phyloP scores from a whole-genome alignment of 192 early-diverging fungal species.

The Podila epicladia region DNA sequence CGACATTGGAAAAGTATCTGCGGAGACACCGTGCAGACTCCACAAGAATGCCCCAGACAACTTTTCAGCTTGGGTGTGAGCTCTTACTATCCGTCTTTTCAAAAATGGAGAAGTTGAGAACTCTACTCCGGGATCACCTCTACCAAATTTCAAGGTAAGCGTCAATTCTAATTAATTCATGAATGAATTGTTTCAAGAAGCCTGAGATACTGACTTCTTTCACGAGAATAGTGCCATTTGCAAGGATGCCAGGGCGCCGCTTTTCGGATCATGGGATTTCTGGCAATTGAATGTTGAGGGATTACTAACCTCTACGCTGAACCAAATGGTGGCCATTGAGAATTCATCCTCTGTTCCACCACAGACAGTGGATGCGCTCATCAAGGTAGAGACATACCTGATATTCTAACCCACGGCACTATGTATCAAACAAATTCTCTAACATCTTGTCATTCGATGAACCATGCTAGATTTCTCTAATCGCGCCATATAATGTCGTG shows the following conservation, averaged over 20 bases:
- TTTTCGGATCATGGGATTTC: conserved; percentile 38
- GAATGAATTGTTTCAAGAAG: neutral
- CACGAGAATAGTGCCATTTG: neutral
- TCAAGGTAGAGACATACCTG: conserved; percentile 13
- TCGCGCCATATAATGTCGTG: conserved; percentile 34
- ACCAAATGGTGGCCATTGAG: conserved; percentile 29
- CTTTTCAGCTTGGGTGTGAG: conserved; percentile 26
- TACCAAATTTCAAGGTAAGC: conserved; percentile 26
- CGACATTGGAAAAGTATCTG: conserved; percentile 17
- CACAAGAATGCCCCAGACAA: conserved; percentile 17
- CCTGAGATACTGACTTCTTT: neutral
- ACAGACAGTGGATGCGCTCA: conserved; percentile 19
- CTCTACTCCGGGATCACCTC: conserved; percentile 23
- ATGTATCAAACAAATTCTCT: too few species aligned
- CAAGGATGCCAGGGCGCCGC: conserved; percentile 16
- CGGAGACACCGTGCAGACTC: conserved; percentile 21
- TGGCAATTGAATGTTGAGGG: conserved; percentile 32
- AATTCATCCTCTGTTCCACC: neutral
- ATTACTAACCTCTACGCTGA: conserved; percentile 16
- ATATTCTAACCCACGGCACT: neutral
- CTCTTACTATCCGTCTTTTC: conserved; percentile 33
- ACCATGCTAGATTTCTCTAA: conserved; percentile 20
- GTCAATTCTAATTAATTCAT: neutral
- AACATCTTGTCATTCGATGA: too few species aligned
- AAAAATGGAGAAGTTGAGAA: conserved; percentile 13